Base-by-base conservation (phyloP, 768 basidiomycete species). In the Albatrellus ellisii region DNA sequence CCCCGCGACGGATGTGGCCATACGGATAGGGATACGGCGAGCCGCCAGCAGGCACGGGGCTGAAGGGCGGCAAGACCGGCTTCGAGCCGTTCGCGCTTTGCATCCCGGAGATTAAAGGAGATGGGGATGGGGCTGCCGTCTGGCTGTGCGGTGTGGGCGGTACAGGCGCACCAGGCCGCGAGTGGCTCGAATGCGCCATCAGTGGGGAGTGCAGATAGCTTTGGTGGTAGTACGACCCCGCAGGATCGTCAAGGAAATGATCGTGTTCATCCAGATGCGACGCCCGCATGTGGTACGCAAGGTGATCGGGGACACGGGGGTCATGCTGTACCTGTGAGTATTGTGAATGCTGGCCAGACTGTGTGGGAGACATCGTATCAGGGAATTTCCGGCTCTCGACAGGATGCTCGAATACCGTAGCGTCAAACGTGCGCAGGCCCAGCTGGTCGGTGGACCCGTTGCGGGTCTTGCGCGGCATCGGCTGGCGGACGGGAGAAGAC, bases 21-120 rank as follows among this genome's bases (percentile, higher is more conserved):
- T 77, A 88, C 0, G 82, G 82, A 56, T 75, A 82, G 0, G 84
- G 85, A 45, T 83, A 86, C 2, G 85, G 85, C 4, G 85, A 87
- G 7, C 84, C 82, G 4, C 64, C 70, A 4, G 71, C 72, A 7
- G 67, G 65, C 2, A 73, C 62, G 0, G 77, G 73, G 46, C 73
- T 77, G 49, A 67, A 68, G 0, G 65, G 61, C 1, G 63, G 62
- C 25, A 62, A 53, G 4, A 61, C 57, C 11, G 47, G 60, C 49
- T 46, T 55, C 54, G 20, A 53, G 44, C 44, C 42, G 37, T 44
- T 66, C 60, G 29, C 58, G 60, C 39, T 57, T 44, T 70, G 70
- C 43, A 64, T 65, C 31, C 66, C 68, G 1, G 75, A 72, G 17
- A 79, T 55, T 20, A 77, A 60, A 0, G 83, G 82, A 1, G 77